Base-by-base conservation (phyloP, 2,329 filamentous ascomycete genomes). In the Metarhizium anisopliae region DNA sequence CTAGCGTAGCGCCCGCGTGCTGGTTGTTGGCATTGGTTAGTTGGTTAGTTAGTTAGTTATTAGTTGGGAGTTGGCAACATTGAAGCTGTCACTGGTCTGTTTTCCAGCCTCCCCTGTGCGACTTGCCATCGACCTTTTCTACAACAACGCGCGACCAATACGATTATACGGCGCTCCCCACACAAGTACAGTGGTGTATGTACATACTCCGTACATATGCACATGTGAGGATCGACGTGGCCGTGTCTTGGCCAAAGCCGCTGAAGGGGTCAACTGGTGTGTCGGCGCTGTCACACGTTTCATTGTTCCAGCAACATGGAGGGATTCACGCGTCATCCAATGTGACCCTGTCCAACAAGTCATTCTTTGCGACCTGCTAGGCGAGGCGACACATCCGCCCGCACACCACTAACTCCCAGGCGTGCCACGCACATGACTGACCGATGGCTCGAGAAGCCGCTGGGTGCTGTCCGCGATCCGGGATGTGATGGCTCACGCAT, bases 281-380 rank as follows among this genome's bases (percentile, higher is more conserved):
- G 45, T 29, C 45, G 25, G 25, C 3, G 10, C 14, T 49, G 45
- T 49, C 45, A 49, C 45, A 49, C 45, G 45, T 49, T 49, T 49
- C 45, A 49, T 49, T 30, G 25, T 16, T 25, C 45, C n/a, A 20
- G 20, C 13, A 16, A 16, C 20, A 49, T 16, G 7, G 51, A 43
- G 43, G 52, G 30, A 53, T 53, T 47, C 52, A 53, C 52, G 52
- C 43, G 52, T 25, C 52, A 45, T 36, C 45, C 52, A 43, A 54
- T 55, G 49, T 35, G 35, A 51, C 47, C 50, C 25, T 47, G 40
- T 16, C 40, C 25, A 52, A 25, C 35, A 18, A 30, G 45, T 36
- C 52, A 50, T 14, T 50, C 42, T 45, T 51, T 45, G 8, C 20
- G 43, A 14, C 35, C 2, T 50, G 35, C 45, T 29, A 50, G 20